Percentiles rank a stretch among this genome's conserved stretches.
These are phyloP conservation scores for Vigna hirtella DNA, from an alignment of 306 rosid species.

Conservation along the genomic window DNA sequence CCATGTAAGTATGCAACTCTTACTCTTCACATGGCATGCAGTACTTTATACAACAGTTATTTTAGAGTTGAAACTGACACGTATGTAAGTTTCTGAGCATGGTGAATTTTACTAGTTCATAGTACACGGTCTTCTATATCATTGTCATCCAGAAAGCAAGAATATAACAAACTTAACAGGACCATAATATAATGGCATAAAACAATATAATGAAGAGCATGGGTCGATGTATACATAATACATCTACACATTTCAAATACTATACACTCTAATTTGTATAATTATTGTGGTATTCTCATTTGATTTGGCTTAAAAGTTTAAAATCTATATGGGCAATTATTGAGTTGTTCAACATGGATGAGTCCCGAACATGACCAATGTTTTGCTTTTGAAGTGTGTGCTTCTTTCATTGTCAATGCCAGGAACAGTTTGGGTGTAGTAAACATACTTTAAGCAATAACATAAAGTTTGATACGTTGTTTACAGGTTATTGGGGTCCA, in stretches of 20 bases:
- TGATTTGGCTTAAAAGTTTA: background rate
- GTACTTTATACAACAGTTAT: background rate
- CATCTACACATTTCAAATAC: background rate
- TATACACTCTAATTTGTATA: background rate
- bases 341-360: background rate
- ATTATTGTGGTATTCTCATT: background rate
- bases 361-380: background rate
- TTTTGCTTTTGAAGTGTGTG: background rate
- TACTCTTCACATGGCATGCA: conserved; percentile 19
- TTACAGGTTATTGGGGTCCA: conserved; percentile 61
- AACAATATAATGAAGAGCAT: background rate
- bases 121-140: background rate
- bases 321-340: background rate
- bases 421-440: background rate
- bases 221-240: background rate
- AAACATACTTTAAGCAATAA: conserved; percentile 19
- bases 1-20: conserved; percentile 50
- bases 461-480: conserved; percentile 28
- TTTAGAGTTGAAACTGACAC: background rate
- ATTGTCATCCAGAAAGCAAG: background rate
- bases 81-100: background rate
- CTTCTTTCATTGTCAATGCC: background rate
- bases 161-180: background rate
- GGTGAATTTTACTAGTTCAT: conserved; percentile 3
- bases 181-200: background rate